These are phyloP conservation scores for Phytophthora pisi DNA, from an alignment of 352 stramenopile genomes.

Conservation along the genomic window DNA sequence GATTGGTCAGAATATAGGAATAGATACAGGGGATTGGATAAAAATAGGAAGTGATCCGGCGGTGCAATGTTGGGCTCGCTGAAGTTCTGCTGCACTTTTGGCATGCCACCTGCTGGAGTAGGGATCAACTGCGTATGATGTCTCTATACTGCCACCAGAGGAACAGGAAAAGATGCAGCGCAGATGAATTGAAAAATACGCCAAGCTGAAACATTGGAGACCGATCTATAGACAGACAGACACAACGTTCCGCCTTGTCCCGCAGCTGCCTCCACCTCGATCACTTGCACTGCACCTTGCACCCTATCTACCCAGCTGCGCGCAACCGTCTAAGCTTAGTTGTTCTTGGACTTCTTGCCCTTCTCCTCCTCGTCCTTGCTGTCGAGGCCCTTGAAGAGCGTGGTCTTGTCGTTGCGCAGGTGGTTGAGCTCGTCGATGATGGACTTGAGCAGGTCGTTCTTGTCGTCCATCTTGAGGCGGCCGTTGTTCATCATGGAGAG, in stretches of 20 bases:
- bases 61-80: no score
- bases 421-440: slow-evolving; percentile 85
- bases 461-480: slow-evolving; percentile 88
- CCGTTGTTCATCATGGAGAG: slow-evolving; percentile 90
- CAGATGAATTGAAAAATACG: slow-evolving; percentile 27
- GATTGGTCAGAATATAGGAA: slow-evolving; percentile 19
- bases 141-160: background rate
- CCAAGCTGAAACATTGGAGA: slow-evolving; percentile 4
- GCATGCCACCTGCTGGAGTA: background rate
- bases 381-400: slow-evolving; percentile 81
- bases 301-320: slow-evolving; percentile 19
- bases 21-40: slow-evolving; percentile 10
- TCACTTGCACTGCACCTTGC: background rate
- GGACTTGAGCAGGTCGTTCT: slow-evolving; percentile 85
- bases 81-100: no score
- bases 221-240: background rate
- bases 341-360: slow-evolving; percentile 21
- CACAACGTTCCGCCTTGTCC: background rate
- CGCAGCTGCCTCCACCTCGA: background rate
- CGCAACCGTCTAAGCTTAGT: background rate
- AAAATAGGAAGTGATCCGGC: slow-evolving; percentile 6
- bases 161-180: slow-evolving; percentile 16
- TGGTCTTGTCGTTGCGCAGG: slow-evolving; percentile 86
- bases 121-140: background rate
- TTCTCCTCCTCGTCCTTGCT: slow-evolving; percentile 32